These are phyloP conservation scores for Dactylellina leptospora DNA, from an alignment of 2,329 filamentous ascomycete species.

Conservation along the genomic window DNA sequence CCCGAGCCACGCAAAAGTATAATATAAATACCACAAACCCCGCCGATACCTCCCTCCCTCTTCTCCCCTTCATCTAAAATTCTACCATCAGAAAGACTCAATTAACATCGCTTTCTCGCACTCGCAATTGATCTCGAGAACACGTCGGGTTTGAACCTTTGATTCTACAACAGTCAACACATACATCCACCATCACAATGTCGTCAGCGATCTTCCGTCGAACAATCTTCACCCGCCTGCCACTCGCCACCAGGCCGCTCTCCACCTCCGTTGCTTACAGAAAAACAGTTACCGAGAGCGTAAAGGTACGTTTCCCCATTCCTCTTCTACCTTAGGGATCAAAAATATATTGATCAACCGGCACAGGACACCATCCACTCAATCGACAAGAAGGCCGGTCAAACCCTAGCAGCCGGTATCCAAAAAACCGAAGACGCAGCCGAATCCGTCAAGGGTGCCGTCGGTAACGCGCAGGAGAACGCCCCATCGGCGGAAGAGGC, in stretches of 20 bases:
- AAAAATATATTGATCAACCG: no score
- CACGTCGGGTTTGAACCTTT: neutral
- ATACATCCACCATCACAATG: slow-evolving; percentile 12
- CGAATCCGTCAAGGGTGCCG: slow-evolving; percentile 19
- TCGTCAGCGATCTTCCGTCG: slow-evolving; percentile 47
- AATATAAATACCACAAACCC: slow-evolving; percentile 25
- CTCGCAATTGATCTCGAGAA: slow-evolving; percentile 4
- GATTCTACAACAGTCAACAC: neutral
- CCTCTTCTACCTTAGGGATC: no score
- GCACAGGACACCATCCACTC: slow-evolving; percentile 39
- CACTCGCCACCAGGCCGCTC: slow-evolving; percentile 31
- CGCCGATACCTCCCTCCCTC: slow-evolving; percentile 5
- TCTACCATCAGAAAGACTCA: neutral
- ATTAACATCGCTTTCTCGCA: neutral
- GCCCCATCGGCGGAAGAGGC: slow-evolving; percentile 38
- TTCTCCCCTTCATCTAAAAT: neutral
- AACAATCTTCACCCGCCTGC: slow-evolving; percentile 27
- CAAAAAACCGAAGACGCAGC: slow-evolving; percentile 33
- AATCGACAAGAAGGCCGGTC: slow-evolving; percentile 32
- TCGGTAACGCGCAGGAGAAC: slow-evolving; percentile 21
- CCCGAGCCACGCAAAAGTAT: slow-evolving; percentile 1
- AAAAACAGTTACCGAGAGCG: slow-evolving; percentile 33
- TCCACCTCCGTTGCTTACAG: slow-evolving; percentile 28
- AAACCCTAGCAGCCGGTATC: slow-evolving; percentile 43
- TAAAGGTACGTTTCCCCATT: slow-evolving; percentile 20